phyloP scores from a whole-genome alignment of 2,329 filamentous ascomycete genomes.

The Macroventuria anomochaeta region DNA sequence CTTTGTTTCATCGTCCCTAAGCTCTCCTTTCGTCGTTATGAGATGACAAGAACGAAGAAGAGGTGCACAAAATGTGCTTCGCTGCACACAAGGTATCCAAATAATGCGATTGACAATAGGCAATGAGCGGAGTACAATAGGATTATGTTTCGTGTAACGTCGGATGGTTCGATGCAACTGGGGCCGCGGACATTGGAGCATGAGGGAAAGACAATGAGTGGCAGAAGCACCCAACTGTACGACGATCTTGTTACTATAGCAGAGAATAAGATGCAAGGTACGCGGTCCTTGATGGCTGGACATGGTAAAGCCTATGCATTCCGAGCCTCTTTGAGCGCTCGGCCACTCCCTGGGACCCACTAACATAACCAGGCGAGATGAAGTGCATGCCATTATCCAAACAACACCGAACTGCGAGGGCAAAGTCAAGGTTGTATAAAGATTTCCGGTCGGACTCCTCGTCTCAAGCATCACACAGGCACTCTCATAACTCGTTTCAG shows the following conservation, averaged over 20 bases:
- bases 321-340: not conserved
- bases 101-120: not conserved
- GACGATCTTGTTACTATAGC: not conserved
- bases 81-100: not conserved
- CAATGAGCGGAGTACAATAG: not conserved
- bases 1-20: not conserved
- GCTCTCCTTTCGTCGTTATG: not conserved
- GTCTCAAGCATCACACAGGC: not conserved
- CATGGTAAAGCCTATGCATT: not conserved
- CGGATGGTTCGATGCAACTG: not conserved
- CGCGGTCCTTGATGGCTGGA: not conserved
- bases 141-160: not conserved
- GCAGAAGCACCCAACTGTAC: not conserved
- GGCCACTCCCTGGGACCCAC: constrained; percentile 3
- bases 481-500: constrained; percentile 2
- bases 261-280: constrained; percentile 5
- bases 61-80: too few relatives aligned
- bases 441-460: not conserved
- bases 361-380: not conserved
- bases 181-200: not conserved
- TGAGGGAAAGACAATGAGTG: not conserved
- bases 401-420: not conserved
- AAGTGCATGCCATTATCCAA: constrained; percentile 9
- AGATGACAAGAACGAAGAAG: not conserved
- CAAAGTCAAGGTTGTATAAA: constrained; percentile 4